Conservation (phyloP, 768 basidiomycete species). For the Naematelia aurantialba region DNA sequence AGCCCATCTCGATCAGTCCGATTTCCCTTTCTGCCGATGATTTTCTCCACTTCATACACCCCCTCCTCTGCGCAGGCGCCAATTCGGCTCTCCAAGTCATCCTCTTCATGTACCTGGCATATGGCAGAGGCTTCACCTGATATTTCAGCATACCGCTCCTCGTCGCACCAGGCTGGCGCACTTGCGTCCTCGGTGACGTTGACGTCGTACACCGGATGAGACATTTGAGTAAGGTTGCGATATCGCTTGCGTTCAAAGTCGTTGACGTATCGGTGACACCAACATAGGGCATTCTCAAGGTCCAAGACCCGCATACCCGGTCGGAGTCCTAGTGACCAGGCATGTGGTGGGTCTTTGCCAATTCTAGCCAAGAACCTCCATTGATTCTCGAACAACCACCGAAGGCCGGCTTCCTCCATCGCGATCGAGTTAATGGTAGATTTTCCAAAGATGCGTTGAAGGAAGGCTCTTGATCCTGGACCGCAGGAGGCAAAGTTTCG, state of each 20-base stretch:
- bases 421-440: conserved; percentile 17
- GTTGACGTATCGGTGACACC: conserved; percentile 56
- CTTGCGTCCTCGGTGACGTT: conserved; percentile 4
- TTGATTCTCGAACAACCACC: conserved; percentile 36
- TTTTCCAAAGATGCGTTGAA: conserved; percentile 22
- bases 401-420: conserved; percentile 30
- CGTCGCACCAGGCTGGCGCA: conserved; percentile 28
- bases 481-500: conserved; percentile 31
- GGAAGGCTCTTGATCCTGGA: conserved; percentile 22
- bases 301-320: conserved; percentile 32
- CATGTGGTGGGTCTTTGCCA: conserved; percentile 26
- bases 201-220: conserved; percentile 41
- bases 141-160: conserved; percentile 7
- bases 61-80: conserved; percentile 16
- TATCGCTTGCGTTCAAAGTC: conserved; percentile 84
- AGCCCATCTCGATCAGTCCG: conserved; percentile 19
- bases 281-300: conserved; percentile 33
- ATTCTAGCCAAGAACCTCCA: conserved; percentile 31
- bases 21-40: conserved; percentile 17
- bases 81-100: conserved; percentile 4
- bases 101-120: neutral
- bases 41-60: conserved; percentile 29
- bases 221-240: conserved; percentile 83
- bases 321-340: conserved; percentile 18
- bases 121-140: neutral